A percentile compares a stretch with the other conserved stretches of the same genome.
phyloP scores from a whole-genome alignment of 2,329 filamentous ascomycete genomes.

The Trichoderma sp. region DNA sequence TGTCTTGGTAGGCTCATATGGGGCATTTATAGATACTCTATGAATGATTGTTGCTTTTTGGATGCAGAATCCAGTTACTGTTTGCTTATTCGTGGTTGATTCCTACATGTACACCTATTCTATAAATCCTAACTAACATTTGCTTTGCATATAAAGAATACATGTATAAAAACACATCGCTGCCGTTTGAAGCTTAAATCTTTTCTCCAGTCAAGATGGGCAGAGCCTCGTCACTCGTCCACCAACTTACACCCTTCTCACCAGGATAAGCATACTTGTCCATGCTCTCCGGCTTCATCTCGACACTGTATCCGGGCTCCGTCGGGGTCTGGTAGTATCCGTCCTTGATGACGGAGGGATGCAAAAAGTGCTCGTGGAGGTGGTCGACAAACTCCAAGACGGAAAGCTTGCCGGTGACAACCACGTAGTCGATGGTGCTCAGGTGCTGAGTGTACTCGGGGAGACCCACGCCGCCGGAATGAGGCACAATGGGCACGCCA shows the following conservation, averaged over 20 bases:
- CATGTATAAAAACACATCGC: not conserved
- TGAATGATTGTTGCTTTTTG: not conserved
- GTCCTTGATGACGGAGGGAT: constrained; percentile 77
- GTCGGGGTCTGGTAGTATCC: constrained; percentile 86
- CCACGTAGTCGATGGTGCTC: constrained; percentile 90
- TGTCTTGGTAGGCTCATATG: too few relatives aligned
- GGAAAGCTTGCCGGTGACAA: constrained; percentile 76
- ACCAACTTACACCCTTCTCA: constrained; percentile 78
- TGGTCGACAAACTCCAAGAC: constrained; percentile 92
- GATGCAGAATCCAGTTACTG: too few relatives aligned
- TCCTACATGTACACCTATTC: not conserved
- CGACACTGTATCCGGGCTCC: constrained; percentile 84
- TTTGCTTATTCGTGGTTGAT: not conserved
- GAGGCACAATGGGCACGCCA: constrained; percentile 80
- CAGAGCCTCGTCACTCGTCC: constrained; percentile 78
- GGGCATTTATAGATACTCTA: too few relatives aligned
- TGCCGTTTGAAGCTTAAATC: constrained; percentile 41
- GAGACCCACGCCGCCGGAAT: constrained; percentile 85
- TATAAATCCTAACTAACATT: not conserved
- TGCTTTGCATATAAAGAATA: not conserved
- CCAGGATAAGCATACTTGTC: constrained; percentile 76
- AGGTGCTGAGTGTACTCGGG: constrained; percentile 94
- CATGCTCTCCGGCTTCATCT: constrained; percentile 92
- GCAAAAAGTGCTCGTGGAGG: constrained; percentile 87
- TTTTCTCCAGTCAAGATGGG: constrained; percentile 66